A percentile compares a stretch with the other conserved stretches of the same genome.
phyloP scores from a whole-genome alignment of 441 rosid species.

The Theobroma grandiflorum region DNA sequence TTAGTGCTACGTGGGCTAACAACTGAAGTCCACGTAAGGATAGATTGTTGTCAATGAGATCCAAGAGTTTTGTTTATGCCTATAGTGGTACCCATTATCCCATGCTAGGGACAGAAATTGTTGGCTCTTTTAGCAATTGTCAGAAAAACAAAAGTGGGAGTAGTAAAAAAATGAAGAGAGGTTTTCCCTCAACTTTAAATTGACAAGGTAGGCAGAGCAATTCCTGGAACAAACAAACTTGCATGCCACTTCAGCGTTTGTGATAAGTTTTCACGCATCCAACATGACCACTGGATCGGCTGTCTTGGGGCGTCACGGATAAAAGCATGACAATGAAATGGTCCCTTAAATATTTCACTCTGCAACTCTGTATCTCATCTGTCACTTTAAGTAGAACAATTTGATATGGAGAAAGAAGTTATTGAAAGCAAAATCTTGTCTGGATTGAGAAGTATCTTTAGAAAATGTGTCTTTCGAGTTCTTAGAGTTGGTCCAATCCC shows the following conservation, averaged over 20 bases:
- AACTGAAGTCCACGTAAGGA: too few relatives aligned
- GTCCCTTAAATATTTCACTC: neutral
- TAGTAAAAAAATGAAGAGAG: too few relatives aligned
- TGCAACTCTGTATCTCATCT: neutral
- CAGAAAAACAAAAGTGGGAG: too few relatives aligned
- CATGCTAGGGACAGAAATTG: too few relatives aligned
- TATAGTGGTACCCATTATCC: too few relatives aligned
- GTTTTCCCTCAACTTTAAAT: neutral
- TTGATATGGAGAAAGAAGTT: neutral
- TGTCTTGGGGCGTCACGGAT: neutral
- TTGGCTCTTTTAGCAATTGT: too few relatives aligned
- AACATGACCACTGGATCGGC: neutral
- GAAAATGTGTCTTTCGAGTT: neutral
- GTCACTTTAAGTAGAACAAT: neutral
- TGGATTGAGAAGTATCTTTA: neutral
- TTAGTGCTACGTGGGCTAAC: too few relatives aligned
- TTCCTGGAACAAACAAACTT: neutral
- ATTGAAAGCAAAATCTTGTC: neutral
- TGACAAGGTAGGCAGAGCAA: neutral
- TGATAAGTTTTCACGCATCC: slow-evolving; percentile 11
- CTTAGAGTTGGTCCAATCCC: slow-evolving; percentile 40
- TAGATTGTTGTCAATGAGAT: too few relatives aligned
- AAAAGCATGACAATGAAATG: neutral
- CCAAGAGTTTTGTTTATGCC: too few relatives aligned
- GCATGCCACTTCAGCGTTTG: neutral